These are phyloP conservation scores for Hypoxylon sp. DNA, from an alignment of 2,329 filamentous ascomycete genomes.

Conservation along the genomic window DNA sequence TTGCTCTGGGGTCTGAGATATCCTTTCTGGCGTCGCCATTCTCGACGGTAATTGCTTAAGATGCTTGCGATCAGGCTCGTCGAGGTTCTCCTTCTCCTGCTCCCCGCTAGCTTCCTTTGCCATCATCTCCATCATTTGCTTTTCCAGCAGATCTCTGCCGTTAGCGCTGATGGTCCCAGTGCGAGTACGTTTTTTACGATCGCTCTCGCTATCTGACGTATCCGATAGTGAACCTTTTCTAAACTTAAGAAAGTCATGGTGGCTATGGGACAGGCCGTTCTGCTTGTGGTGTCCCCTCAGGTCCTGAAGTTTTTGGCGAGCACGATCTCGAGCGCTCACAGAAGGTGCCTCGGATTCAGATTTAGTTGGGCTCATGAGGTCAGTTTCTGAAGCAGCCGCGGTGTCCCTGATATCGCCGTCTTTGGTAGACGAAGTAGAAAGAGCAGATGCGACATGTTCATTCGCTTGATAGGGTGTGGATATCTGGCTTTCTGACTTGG, in stretches of 20 bases:
- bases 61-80: conserved; percentile 51
- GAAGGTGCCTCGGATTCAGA: conserved; percentile 60
- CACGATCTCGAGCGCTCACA: conserved; percentile 68
- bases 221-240: conserved; percentile 69
- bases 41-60: conserved; percentile 52
- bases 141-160: conserved; percentile 67
- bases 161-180: conserved; percentile 63
- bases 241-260: conserved; percentile 65
- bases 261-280: conserved; percentile 62
- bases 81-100: conserved; percentile 50
- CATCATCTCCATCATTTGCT: conserved; percentile 72
- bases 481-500: conserved; percentile 31
- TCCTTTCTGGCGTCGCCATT: conserved; percentile 49
- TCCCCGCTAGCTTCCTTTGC: conserved; percentile 64
- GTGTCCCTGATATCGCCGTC: conserved; percentile 31
- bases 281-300: conserved; percentile 68
- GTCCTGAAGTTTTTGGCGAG: conserved; percentile 70
- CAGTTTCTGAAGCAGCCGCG: conserved; percentile 29
- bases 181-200: conserved; percentile 57
- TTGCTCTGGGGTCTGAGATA: conserved; percentile 28
- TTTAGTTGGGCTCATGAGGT: conserved; percentile 36
- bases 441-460: conserved; percentile 34
- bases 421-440: conserved; percentile 28
- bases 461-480: conserved; percentile 33
- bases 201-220: conserved; percentile 69